phyloP scores from a whole-genome alignment of 331 rosid species.

The Prunus yedoensis region DNA sequence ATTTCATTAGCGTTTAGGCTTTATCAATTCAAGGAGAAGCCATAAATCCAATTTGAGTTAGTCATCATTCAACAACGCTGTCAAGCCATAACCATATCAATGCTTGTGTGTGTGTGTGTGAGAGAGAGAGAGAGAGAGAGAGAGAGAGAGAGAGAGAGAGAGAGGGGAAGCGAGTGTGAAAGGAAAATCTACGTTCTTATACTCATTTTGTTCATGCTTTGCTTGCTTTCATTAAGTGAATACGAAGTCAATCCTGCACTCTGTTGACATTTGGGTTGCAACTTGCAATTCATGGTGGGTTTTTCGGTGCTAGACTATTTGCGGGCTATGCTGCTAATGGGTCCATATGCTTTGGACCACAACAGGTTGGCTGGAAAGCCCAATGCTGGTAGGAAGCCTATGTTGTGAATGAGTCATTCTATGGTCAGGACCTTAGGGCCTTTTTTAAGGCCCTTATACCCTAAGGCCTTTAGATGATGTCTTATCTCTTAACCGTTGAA shows the following conservation, averaged over 20 bases:
- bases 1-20: not conserved
- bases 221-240: not conserved
- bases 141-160: no score
- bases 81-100: no score
- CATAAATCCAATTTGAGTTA: not conserved
- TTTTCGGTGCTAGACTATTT: not conserved
- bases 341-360: not conserved
- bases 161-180: no score
- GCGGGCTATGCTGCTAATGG: not conserved
- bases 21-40: not conserved
- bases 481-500: fast-evolving
- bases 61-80: no score
- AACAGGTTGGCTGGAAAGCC: not conserved
- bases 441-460: no score
- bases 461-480: fast-evolving
- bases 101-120: no score
- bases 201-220: not conserved
- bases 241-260: no score
- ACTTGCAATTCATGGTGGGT: no score
- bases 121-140: no score
- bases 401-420: no score
- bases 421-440: no score
- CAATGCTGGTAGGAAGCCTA: not conserved
- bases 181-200: not conserved
- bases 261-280: no score